phyloP scores from a whole-genome alignment of 2,329 filamentous ascomycete species.

The Epichloe aotearoae region DNA sequence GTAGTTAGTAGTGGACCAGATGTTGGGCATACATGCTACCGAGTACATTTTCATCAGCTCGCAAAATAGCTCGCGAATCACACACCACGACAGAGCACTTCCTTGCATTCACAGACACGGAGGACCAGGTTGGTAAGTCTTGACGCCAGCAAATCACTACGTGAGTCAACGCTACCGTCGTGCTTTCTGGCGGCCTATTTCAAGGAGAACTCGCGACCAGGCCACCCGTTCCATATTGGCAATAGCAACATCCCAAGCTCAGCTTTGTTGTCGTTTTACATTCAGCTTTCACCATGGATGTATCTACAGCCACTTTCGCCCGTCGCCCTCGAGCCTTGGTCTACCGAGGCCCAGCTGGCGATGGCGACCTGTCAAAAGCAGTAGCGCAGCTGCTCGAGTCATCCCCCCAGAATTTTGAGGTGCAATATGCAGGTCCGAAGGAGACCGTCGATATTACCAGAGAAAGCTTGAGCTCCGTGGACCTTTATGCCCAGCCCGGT shows the following conservation, averaged over 20 bases:
- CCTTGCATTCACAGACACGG: not conserved
- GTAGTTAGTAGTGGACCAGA: not conserved
- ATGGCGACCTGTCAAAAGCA: conserved; percentile 9
- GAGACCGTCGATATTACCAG: conserved; percentile 9
- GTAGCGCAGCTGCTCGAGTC: conserved; percentile 11
- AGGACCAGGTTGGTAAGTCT: not conserved
- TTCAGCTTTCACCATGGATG: not conserved
- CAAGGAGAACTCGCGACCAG: not conserved
- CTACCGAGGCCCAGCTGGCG: conserved; percentile 11
- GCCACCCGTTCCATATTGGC: not conserved
- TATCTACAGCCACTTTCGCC: not conserved
- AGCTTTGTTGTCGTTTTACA: not conserved
- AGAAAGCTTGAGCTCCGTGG: conserved; percentile 7
- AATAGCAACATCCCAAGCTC: not conserved
- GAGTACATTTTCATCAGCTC: not conserved
- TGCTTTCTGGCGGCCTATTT: not conserved
- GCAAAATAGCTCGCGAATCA: not conserved
- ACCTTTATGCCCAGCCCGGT: conserved; percentile 12
- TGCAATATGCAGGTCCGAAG: conserved; percentile 10
- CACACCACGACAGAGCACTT: not conserved
- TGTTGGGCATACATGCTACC: not conserved
- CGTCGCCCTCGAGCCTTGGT: conserved; percentile 10
- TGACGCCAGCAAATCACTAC: not conserved
- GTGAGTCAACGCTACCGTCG: not conserved
- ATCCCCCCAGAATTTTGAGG: conserved; percentile 10